Evolutionary conservation across 148 eudicot species (phyloP), one percentile per base, ranked within the genome.

Genomic region (Cornus controversa): DNA sequence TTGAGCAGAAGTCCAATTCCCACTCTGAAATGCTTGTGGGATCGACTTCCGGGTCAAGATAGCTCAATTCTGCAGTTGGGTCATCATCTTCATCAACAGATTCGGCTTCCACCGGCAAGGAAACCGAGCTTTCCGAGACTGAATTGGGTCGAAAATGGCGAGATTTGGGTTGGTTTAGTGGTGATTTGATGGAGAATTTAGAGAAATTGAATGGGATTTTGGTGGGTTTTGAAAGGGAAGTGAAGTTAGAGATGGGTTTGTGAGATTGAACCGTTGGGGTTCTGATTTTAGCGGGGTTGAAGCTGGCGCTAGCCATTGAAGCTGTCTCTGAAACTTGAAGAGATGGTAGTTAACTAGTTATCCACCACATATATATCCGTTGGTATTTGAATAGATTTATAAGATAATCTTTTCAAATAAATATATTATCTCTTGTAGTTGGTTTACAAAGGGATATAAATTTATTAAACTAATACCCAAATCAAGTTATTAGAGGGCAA

Each of bases 1-100:
- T 91, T 0, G 98, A 95, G 86, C 98, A 95, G 53, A 94, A 95
- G 77, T 95, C 98, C 78, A 95, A 67, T 67, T 95, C 98, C 98
- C 98, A 95, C 82, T 90, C 97, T 0, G 82, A 58, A 29, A 95
- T 83, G 86, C 84, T 79, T 28, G 85, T 80, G 26, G 97, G 96
- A 69, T 93, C 90, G 13, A 82, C 73, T 36, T 84, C 96, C 34
- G 91, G 91, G 90, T 95, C 97, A 45, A 95, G 86, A 79, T 82
- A 95, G 75, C 93, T 83, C 82, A 93, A 42, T 77, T 95, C 98
- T 6, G 94, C 82, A 28, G 96, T 90, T 29, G 98, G 98, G 86
- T 95, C 98, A 75, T 40, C 45, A 0, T 89, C 94, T 8, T 78
- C 84, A 10, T 82, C 88, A 1, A 78, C 87, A 8, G 83, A 24